Percentiles rank a stretch among this genome's conserved stretches.
These are phyloP conservation scores for Fragilaria radians DNA, from an alignment of 108 stramenopile genomes.

Conservation along the genomic window DNA sequence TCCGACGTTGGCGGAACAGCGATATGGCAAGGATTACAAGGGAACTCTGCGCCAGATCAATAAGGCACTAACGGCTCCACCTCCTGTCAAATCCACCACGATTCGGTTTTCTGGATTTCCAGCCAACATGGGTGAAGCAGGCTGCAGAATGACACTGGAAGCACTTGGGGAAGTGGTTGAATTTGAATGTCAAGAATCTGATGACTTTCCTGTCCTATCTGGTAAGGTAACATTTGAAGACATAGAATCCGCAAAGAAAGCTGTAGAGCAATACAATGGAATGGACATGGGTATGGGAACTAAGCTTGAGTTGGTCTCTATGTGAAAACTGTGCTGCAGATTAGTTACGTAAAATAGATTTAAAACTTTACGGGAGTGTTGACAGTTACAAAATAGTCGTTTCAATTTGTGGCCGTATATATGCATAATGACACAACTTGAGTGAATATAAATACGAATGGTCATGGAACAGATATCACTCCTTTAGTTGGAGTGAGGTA, in stretches of 20 bases:
- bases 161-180: constrained; percentile 63
- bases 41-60: constrained; percentile 46
- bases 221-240: constrained; percentile 79
- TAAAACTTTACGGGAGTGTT: too few relatives aligned
- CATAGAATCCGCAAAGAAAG: constrained; percentile 74
- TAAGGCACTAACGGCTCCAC: constrained; percentile 51
- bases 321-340: too few relatives aligned
- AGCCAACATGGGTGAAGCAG: constrained; percentile 78
- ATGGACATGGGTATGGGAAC: constrained; percentile 90
- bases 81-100: constrained; percentile 60
- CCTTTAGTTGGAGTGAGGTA: too few relatives aligned
- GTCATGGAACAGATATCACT: too few relatives aligned
- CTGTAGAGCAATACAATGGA: constrained; percentile 81
- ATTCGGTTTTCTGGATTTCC: constrained; percentile 77
- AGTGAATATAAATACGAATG: too few relatives aligned
- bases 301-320: constrained; percentile 48
- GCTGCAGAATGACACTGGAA: constrained; percentile 78
- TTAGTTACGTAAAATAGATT: too few relatives aligned
- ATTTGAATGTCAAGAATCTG: constrained; percentile 50
- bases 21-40: constrained; percentile 56
- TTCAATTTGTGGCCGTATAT: too few relatives aligned
- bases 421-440: too few relatives aligned
- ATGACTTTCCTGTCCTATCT: constrained; percentile 52
- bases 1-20: constrained; percentile 40
- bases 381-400: too few relatives aligned